Percentiles rank a stretch among this genome's conserved stretches.
Evolutionary conservation across 768 basidiomycete genomes (phyloP).

Genomic region (Gymnopilus junonius): DNA sequence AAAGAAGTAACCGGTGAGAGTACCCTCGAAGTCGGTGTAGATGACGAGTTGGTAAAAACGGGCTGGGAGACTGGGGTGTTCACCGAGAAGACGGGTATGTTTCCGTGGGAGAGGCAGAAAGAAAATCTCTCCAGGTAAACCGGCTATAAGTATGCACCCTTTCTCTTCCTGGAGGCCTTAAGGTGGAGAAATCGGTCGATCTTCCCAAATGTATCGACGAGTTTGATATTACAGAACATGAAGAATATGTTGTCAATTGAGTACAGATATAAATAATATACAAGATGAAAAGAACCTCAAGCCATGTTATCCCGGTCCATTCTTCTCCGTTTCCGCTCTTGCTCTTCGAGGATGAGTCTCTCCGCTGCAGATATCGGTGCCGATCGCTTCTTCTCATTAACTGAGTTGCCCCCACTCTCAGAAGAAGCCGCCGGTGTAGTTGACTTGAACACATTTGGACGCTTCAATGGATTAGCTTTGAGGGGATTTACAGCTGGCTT

Average conservation of each 20-base stretch:
- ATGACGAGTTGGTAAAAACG: constrained; percentile 32
- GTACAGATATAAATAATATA: constrained; percentile 26
- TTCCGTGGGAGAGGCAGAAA: constrained; percentile 33
- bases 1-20: constrained; percentile 33
- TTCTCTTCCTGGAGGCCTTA: constrained; percentile 3
- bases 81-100: constrained; percentile 34
- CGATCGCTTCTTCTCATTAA: constrained; percentile 63
- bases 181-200: constrained; percentile 14
- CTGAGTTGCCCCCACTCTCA: constrained; percentile 36
- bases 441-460: constrained; percentile 75
- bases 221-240: constrained; percentile 16
- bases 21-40: constrained; percentile 38
- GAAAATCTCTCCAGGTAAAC: constrained; percentile 6
- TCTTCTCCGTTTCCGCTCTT: constrained; percentile 82
- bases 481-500: constrained; percentile 63
- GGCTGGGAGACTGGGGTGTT: constrained; percentile 38
- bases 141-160: constrained; percentile 11
- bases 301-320: constrained; percentile 58
- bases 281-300: constrained; percentile 22
- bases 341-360: constrained; percentile 85
- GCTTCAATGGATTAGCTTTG: constrained; percentile 73
- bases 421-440: constrained; percentile 38
- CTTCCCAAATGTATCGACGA: constrained; percentile 15
- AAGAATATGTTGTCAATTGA: constrained; percentile 17
- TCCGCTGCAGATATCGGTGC: constrained; percentile 83